phyloP scores from a whole-genome alignment of 768 basidiomycete species.

The Nevesoporus exiguus region DNA sequence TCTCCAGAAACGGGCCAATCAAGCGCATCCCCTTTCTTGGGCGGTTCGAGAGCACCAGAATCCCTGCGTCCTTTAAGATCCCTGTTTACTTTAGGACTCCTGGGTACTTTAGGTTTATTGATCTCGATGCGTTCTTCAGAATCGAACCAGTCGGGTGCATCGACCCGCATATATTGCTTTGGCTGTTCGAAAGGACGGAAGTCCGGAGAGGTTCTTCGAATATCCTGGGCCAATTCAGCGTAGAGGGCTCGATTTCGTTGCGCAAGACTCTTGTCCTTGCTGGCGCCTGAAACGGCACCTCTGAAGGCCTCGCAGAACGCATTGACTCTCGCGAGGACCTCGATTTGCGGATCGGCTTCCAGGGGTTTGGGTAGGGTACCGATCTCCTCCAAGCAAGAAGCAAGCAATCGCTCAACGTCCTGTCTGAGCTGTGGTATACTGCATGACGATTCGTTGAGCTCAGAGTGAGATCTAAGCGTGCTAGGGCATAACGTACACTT shows the following conservation, averaged over 20 bases:
- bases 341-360: slow-evolving; percentile 40
- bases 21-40: slow-evolving; percentile 2
- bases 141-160: slow-evolving; percentile 16
- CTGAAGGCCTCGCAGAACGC: slow-evolving; percentile 44
- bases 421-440: slow-evolving; percentile 49
- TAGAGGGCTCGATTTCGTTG: slow-evolving; percentile 36
- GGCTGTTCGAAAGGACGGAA: slow-evolving; percentile 34
- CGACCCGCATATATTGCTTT: slow-evolving; percentile 7
- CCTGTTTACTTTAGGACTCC: too few relatives aligned
- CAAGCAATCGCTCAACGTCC: slow-evolving; percentile 40
- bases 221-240: slow-evolving; percentile 29
- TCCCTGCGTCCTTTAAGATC: too few relatives aligned
- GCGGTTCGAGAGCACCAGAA: slow-evolving; percentile 34
- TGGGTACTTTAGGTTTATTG: too few relatives aligned
- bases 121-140: neutral
- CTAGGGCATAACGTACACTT: slow-evolving; percentile 38
- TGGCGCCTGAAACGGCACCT: slow-evolving; percentile 30
- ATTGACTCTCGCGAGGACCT: slow-evolving; percentile 43
- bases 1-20: slow-evolving; percentile 15
- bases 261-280: slow-evolving; percentile 35
- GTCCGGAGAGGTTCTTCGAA: slow-evolving; percentile 41
- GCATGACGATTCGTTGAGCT: neutral
- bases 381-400: slow-evolving; percentile 33
- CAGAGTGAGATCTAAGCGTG: neutral
- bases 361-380: slow-evolving; percentile 39